Base-by-base conservation (phyloP, 2,329 filamentous ascomycete genomes). In the Aspergillus jensenii region DNA sequence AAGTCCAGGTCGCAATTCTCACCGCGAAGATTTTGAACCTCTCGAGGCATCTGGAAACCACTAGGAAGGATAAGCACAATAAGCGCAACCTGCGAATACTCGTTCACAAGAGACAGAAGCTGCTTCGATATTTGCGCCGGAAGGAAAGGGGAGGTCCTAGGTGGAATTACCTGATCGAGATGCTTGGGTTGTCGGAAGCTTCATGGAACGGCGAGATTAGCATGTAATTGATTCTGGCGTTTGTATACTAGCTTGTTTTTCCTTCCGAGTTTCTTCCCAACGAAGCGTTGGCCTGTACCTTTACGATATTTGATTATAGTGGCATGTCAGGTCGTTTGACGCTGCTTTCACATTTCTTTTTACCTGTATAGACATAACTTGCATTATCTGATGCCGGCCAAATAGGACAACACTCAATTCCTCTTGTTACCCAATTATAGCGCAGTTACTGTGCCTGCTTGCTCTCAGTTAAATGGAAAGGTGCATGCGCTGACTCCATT, bases 1-100 rank as follows among this genome's bases (percentile, higher is more conserved):
- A 99, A 78, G 96, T 99, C n/a, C 95, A 99, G 80, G 91, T 96
- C 65, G 93, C 92, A 46, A 96, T 99, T 67, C 76, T 99, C 73
- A 99, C 95, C 3, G 85, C 91, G 57, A 98, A 97, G 83, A 99
- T 99, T 72, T 83, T 91, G 62, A 87, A 89, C 23, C 75, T 99
- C 50, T 88, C 90, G 15, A 82, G 89, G 65, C 87, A 88, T 64
- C 76, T 96, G 52, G 82, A 89, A 69, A 82, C 79, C 43, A 84
- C 86, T 65, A 90, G 89, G 74, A 91, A 89, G 73, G 95, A 99
- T 73, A 96, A 96, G 81, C 85, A 91, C 73, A 97, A 97, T 79
- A 96, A 96, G 84, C 84, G 93, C 59, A 96, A 96, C 76, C 71
- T 99, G 73, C 83, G 91, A 64, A 68, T 96, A 61, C 79, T 99